Conservation (phyloP, 768 basidiomycete species). For the Collybia sordida region DNA sequence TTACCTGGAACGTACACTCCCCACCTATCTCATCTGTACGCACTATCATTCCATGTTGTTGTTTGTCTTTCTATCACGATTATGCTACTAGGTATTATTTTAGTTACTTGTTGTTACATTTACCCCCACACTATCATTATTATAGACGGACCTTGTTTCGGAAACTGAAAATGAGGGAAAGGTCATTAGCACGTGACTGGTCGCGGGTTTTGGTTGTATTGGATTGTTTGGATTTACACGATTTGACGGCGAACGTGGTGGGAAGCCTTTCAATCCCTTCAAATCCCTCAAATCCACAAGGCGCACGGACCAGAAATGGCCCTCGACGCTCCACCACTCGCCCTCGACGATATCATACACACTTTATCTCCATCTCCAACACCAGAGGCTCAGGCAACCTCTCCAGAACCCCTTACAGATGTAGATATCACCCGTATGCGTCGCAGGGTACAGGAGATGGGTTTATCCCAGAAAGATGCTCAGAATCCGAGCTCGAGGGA, state of each 20-base stretch:
- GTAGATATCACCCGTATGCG: conserved; percentile 51
- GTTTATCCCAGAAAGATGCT: conserved; percentile 17
- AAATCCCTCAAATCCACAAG: conserved; percentile 8
- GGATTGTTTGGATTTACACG: conserved; percentile 19
- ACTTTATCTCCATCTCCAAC: conserved; percentile 51
- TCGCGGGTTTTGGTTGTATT: conserved; percentile 20
- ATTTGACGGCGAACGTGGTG: conserved; percentile 12
- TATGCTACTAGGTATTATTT: too few relatives aligned
- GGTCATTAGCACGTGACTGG: conserved; percentile 17
- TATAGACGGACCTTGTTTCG: too few relatives aligned
- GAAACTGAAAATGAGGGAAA: not conserved
- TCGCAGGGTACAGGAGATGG: conserved; percentile 43
- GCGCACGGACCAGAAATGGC: conserved; percentile 13
- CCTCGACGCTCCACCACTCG: conserved; percentile 32
- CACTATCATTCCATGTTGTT: too few relatives aligned
- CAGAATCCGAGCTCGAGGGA: conserved; percentile 34
- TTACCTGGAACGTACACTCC: too few relatives aligned
- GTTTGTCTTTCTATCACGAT: too few relatives aligned
- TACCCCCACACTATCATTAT: too few relatives aligned
- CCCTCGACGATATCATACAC: conserved; percentile 57
- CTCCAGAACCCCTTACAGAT: conserved; percentile 39
- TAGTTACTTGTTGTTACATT: too few relatives aligned
- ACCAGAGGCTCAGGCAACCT: conserved; percentile 21
- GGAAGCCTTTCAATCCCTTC: conserved; percentile 1
- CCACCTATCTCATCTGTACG: too few relatives aligned